A percentile compares a stretch with the other conserved stretches of the same genome.
Evolutionary conservation across 441 rosid genomes (phyloP).

Genomic region (Populus hybrid): DNA sequence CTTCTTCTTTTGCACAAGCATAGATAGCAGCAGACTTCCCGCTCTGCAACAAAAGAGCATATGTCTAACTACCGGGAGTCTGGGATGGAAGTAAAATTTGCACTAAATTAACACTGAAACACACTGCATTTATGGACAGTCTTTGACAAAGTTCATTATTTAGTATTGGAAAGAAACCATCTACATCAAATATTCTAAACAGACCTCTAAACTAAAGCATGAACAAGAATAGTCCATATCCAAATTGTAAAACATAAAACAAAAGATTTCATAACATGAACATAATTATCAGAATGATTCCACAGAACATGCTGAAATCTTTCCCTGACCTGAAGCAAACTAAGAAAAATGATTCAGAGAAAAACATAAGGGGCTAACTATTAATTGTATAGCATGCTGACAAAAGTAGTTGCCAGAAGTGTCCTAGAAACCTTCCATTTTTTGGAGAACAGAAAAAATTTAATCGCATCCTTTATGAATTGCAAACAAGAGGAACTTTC

Average conservation of each 20-base stretch:
- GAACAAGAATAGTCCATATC: neutral
- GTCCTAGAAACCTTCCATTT: neutral
- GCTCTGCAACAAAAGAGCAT: slow-evolving; percentile 52
- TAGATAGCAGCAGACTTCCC: slow-evolving; percentile 93
- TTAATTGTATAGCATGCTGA: neutral
- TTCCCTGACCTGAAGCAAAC: neutral
- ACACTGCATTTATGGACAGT: neutral
- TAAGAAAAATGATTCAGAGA: neutral
- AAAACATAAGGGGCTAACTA: neutral
- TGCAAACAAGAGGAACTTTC: neutral
- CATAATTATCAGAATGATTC: neutral
- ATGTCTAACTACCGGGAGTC: neutral
- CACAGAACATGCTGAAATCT: neutral
- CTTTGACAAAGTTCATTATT: neutral
- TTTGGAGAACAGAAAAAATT: neutral
- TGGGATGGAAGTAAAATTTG: slow-evolving; percentile 7
- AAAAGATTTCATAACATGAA: neutral
- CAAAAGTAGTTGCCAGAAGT: neutral
- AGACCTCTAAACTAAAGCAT: neutral
- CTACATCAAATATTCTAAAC: neutral
- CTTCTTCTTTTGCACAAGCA: slow-evolving; percentile 95
- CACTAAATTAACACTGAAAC: neutral
- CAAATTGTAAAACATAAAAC: neutral
- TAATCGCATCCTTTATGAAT: neutral
- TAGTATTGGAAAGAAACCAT: neutral